Evolutionary conservation across 2,329 filamentous ascomycete species (phyloP), one percentile per base, ranked within the genome.

Genomic region (Pezicula carpinea): DNA sequence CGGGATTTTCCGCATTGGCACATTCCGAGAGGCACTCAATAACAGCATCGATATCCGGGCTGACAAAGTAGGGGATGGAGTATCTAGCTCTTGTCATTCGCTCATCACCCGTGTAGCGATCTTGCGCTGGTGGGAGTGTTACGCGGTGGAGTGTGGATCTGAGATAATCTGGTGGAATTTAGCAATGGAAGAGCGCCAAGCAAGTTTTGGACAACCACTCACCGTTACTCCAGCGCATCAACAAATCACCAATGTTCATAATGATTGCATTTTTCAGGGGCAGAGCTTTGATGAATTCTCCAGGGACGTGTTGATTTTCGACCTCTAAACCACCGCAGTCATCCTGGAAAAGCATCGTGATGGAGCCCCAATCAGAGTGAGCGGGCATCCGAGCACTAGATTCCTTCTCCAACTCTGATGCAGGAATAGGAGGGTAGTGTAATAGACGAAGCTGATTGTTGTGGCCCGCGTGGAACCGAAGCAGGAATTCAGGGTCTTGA

Each of bases 51-150:
- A 69, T 65, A 51, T 79, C 72, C 0, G 77, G 74, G 5, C 67
- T 63, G 26, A 81, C 67, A 46, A 83, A 82, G 56, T 80, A 82
- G 1, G 78, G 77, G 44, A 82, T 82, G 7, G 79, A 82, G 52
- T 78, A 82, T 13, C 79, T 64, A 17, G 71, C 68, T 26, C 65
- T 63, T 3, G 74, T 77, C 66, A 77, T 71, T 3, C 66, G 58
- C 13, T 69, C 58, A 2, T 58, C 56, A 1, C 65, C 69, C 38
- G 60, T 64, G 48, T 61, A 67, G 15, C 67, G 61, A 50, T 70
- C 64, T 8, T 63, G 55, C 1, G 64, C 54, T 2, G 68, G 68
- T 13, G 75, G 74, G 3, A 73, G 54, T 2, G 66, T 69, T 3
- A 80, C 76, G 3, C 76, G 72, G 55, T 80, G 77, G 8, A 73